Base-by-base conservation (phyloP, 345 rosid genomes). In the Abelmoschus esculentus region DNA sequence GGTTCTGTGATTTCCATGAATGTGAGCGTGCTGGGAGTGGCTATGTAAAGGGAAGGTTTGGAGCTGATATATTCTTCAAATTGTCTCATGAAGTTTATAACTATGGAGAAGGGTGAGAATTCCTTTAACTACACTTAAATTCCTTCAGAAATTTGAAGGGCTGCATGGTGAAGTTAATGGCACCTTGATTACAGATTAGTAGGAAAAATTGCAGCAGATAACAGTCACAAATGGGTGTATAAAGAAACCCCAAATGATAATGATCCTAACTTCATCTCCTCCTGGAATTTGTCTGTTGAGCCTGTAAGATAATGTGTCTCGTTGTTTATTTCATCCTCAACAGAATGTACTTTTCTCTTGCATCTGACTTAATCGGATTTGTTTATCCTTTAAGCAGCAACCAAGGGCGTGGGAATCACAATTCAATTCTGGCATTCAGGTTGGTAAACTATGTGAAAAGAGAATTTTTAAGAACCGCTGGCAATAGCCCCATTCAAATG, bases 11-110 rank as follows among this genome's bases (percentile, higher is more conserved):
- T 79, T 82, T 89, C 80, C 57, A 18, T 56, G 88, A 86, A 81
- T 83, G 95, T 53, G 84, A 85, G 72, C 74, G 76, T 49, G 78
- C 74, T 14, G 84, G 78, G 73, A 74, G 73, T 53, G 90, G 86
- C 14, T 72, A 56, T 71, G 9, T 73, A 40, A 87, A 75, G 61
- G 86, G 86, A 34, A 78, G 81, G 69, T 89, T 89, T 49, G 91
- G 91, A 64, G 78, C 84, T 31, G 87, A 86, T 68, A 78, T 89
- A 53, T 89, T 89, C 88, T 89, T 86, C 82, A 89, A 85, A 83
- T 80, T 89, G 95, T 79, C 95, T 34, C 91, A 89, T 80, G 95
- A 89, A 72, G 95, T 89, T 66, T 89, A 89, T 40, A 86, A 73
- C 52, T 89, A 56, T 70, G 95, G 95, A 44, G 95, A 89, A 81